Percentiles rank a stretch among this genome's conserved stretches.
These are phyloP conservation scores for Fomitopsis palustris DNA, from an alignment of 1,284 basidiomycete species.

Conservation along the genomic window DNA sequence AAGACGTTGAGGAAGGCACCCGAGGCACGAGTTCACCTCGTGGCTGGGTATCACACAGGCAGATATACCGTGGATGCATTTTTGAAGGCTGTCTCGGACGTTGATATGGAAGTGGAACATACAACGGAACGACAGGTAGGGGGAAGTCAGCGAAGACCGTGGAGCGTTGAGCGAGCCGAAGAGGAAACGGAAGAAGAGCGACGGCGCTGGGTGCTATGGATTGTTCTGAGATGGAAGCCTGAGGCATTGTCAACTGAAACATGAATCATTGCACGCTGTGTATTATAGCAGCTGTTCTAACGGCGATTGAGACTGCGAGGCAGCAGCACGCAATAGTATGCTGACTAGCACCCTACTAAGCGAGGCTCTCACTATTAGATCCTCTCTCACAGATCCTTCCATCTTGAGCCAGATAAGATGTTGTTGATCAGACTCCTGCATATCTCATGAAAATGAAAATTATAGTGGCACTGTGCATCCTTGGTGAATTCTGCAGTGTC, in stretches of 20 bases:
- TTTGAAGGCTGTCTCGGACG: conserved; percentile 33
- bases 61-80: conserved; percentile 65
- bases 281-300: neutral
- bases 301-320: too few species aligned
- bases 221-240: conserved; percentile 49
- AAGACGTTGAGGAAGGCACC: conserved; percentile 40
- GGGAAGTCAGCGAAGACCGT: conserved; percentile 38
- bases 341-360: too few species aligned
- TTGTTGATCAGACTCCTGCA: too few species aligned
- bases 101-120: conserved; percentile 46
- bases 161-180: conserved; percentile 48
- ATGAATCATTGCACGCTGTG: neutral
- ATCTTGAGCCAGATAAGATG: too few species aligned
- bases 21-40: conserved; percentile 50
- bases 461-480: too few species aligned
- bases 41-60: conserved; percentile 73
- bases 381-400: too few species aligned
- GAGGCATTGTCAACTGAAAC: too few species aligned
- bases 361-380: too few species aligned
- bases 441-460: too few species aligned
- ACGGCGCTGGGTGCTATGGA: conserved; percentile 68
- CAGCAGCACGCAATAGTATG: too few species aligned
- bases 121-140: conserved; percentile 45
- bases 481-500: too few species aligned
- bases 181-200: conserved; percentile 61